Evolutionary conservation across 345 rosid genomes (phyloP), one percentile per base, ranked within the genome.

Genomic region (Aurinia saxatilis): DNA sequence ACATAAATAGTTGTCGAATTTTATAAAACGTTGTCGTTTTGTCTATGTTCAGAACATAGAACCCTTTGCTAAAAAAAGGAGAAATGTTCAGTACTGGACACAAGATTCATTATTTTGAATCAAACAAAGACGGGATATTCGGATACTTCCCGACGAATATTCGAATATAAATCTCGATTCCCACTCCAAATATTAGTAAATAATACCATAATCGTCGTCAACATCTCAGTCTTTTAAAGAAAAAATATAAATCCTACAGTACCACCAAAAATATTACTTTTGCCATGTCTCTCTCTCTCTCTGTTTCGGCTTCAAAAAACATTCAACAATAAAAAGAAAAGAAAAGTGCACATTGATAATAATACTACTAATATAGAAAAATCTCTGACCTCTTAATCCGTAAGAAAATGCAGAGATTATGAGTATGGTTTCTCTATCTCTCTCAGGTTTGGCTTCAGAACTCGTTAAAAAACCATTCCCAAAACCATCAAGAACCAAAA

Each of bases 341-440:
- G 33, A 25, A 46, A 17, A 1, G 44, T 52, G 46, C 46, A 48
- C 5, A 67, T 5, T 14, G 8, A 50, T 40, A n/a, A 56, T 35
- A 18, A 35, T 49, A 36, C 10, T 48, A 66, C 17, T 66, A 57
- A 34, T 68, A 59, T 50, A 41, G 54, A 55, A 57, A 39, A 59
- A 41, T 44, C 54, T 59, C 66, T 68, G 60, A 68, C 47, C 72
- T 68, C 66, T 40, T 50, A 14, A 21, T 31, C 27, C 50, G 8
- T 39, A 50, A 41, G 65, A 67, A n/a, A 33, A 50, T 31, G 67
- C 61, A 68, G 73, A 68, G 66, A 60, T 14, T 36, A 25, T 17
- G 40, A 51, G 60, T 68, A 58, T 67, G 46, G 60, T 41, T 25
- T 33, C 49, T 30, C 36, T 38, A 8, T 48, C 38, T 13, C 38